Evolutionary conservation across 768 basidiomycete species (phyloP), one percentile per base, ranked within the genome.

Genomic region (Phanerochaete carnosa): DNA sequence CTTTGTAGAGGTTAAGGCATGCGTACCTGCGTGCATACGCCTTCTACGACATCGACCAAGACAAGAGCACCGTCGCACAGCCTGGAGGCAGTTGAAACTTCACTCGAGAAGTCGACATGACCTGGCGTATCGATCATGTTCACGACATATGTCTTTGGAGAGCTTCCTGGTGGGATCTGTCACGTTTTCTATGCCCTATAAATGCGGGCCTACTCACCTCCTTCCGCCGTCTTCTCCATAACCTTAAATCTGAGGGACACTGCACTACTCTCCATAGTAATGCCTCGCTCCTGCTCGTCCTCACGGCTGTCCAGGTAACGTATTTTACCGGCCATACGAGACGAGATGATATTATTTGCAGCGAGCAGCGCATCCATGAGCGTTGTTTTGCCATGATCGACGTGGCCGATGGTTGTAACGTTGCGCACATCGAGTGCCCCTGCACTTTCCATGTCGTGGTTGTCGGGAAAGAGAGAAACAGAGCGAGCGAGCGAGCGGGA

Each of bases 111-210:
- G 73, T 98, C 97, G 25, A 99, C 96, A 76, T 99, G 97, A 3
- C 97, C 97, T 16, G 97, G 97, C 0, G 97, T 98, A 73, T 99
- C 97, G 64, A 99, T 96, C 82, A 98, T 89, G 71, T 97, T 98
- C 57, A 98, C 84, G 49, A 90, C 80, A 75, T 91, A 97, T 25
- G 87, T 89, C 70, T 80, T 89, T 28, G 83, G 77, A 55, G 75
- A 74, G 73, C 73, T 80, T 71, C 73, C 90, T 90, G 69, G 66
- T 68, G 65, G 70, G 63, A 71, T 74, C 66, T 66, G 75, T 80
- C 70, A 75, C 66, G 61, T 49, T 49, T 62, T 60, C 61, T 52
- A 37, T 37, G 57, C 43, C 15, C 56, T 54, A 56, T 23, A 45
- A 53, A 57, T 56, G 45, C 46, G 16, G 47, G 39, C 45, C 37